Conservation (phyloP, 23 red algal species). For the Cyanidiococcus yangmingshanensis region DNA sequence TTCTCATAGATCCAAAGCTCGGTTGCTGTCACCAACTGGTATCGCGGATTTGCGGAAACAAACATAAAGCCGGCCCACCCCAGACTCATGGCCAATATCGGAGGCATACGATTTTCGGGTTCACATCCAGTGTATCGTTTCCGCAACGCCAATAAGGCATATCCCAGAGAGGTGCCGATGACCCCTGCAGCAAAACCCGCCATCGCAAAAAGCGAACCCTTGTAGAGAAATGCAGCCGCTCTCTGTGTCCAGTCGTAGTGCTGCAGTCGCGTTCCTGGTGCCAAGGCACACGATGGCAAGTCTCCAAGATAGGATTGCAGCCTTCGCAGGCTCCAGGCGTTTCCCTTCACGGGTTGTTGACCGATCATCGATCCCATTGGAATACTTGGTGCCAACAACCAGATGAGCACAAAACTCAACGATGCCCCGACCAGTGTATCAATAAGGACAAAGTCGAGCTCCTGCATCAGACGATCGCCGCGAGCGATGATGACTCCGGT, state of each 20-base stretch:
- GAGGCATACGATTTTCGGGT: conserved; percentile 36
- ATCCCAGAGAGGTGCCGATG: conserved; percentile 37
- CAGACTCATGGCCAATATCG: conserved; percentile 43
- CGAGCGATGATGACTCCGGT: conserved; percentile 86
- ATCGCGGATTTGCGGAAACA: conserved; percentile 68
- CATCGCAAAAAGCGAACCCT: conserved; percentile 52
- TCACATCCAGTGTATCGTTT: conserved; percentile 1
- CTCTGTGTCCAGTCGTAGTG: conserved; percentile 31
- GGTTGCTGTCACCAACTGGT: conserved; percentile 74
- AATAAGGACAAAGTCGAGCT: conserved; percentile 69
- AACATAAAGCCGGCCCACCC: conserved; percentile 98
- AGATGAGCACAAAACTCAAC: conserved; percentile 83
- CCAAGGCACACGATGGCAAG: conserved; percentile 60
- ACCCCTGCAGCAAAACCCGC: conserved; percentile 62
- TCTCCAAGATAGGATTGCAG: not conserved
- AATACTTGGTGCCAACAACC: conserved; percentile 50
- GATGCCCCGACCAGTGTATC: conserved; percentile 73
- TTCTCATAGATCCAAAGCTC: conserved; percentile 54
- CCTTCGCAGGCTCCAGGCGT: not conserved
- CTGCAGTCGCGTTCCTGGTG: conserved; percentile 15
- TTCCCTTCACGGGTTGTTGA: not conserved
- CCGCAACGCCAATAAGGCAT: conserved; percentile 21
- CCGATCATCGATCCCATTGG: not conserved
- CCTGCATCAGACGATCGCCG: conserved; percentile 51
- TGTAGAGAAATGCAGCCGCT: conserved; percentile 40